These are phyloP conservation scores for Diplodia corticola DNA, from an alignment of 2,329 filamentous ascomycete species.

Conservation along the genomic window DNA sequence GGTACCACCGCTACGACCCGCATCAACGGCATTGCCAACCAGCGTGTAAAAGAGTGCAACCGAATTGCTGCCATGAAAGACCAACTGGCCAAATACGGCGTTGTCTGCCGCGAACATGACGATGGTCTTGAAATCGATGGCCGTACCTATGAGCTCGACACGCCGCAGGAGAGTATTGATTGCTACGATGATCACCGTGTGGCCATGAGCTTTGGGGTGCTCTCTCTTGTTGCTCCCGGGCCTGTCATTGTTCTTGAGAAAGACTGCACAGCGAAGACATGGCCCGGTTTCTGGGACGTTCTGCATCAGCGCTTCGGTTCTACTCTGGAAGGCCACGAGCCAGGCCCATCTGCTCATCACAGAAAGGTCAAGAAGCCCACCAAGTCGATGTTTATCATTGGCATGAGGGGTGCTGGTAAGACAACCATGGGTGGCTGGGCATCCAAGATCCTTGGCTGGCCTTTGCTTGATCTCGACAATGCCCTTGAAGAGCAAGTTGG, in stretches of 20 bases:
- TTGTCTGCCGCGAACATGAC: constrained; percentile 81
- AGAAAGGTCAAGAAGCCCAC: constrained; percentile 37
- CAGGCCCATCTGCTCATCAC: constrained; percentile 40
- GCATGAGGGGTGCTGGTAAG: constrained; percentile 96
- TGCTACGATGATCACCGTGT: constrained; percentile 98
- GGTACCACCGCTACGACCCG: constrained; percentile 64
- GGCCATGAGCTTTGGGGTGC: constrained; percentile 96
- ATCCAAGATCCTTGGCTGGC: constrained; percentile 70
- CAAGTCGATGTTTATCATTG: constrained; percentile 86
- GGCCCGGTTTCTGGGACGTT: constrained; percentile 98
- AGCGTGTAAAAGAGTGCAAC: constrained; percentile 97
- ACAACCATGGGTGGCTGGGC: constrained; percentile 91
- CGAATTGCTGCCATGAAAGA: constrained; percentile 94
- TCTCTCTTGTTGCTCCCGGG: constrained; percentile 69
- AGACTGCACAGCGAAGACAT: constrained; percentile 94
- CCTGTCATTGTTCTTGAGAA: constrained; percentile 81
- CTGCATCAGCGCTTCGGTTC: constrained; percentile 77
- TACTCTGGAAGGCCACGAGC: constrained; percentile 72
- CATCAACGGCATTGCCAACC: constrained; percentile 94
- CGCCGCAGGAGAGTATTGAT: constrained; percentile 66
- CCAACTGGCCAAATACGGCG: constrained; percentile 90
- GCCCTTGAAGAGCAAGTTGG: constrained; percentile 76
- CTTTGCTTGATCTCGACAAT: constrained; percentile 82
- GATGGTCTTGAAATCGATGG: constrained; percentile 84
- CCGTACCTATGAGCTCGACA: constrained; percentile 51